Conservation (phyloP, 805 yeast species). For the Candida germanica region DNA sequence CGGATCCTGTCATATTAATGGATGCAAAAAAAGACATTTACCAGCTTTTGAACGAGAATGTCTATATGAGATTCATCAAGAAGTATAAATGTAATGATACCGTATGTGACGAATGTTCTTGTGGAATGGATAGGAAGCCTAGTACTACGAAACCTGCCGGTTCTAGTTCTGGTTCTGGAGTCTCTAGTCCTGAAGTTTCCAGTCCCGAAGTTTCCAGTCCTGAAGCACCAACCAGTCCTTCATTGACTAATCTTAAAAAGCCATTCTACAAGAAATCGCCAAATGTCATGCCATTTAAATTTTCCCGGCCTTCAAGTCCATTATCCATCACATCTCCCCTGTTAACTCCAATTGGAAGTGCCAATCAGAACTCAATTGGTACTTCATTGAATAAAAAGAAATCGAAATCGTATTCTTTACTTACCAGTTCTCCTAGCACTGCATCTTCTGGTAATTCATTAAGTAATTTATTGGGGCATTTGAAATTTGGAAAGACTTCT, state of each 20-base stretch:
- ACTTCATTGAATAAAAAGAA: conserved; percentile 4
- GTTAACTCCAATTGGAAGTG: conserved; percentile 7
- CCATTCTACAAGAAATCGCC: conserved; percentile 8
- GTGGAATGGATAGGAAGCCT: conserved; percentile 6
- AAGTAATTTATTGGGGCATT: conserved; percentile 16
- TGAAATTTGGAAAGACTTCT: conserved; percentile 8
- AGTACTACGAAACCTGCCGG: no score
- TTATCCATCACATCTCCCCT: conserved; percentile 8
- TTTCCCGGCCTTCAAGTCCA: conserved; percentile 8
- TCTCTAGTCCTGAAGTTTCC: no score
- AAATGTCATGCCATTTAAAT: conserved; percentile 3
- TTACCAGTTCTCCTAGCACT: conserved; percentile 4
- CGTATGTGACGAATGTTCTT: conserved; percentile 6
- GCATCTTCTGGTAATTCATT: conserved; percentile 9
- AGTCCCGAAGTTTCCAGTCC: neutral
- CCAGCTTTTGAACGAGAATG: conserved; percentile 34
- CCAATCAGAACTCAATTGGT: conserved; percentile 1
- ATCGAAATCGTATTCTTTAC: conserved; percentile 9
- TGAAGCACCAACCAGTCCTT: neutral
- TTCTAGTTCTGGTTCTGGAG: no score
- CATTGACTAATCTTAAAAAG: neutral
- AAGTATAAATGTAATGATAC: conserved; percentile 5
- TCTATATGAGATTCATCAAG: conserved; percentile 20
- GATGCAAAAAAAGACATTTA: conserved; percentile 31
- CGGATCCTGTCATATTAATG: conserved; percentile 24